These are phyloP conservation scores for Hyphopichia burtonii DNA, from an alignment of 1,139 yeast genomes.

Conservation along the genomic window DNA sequence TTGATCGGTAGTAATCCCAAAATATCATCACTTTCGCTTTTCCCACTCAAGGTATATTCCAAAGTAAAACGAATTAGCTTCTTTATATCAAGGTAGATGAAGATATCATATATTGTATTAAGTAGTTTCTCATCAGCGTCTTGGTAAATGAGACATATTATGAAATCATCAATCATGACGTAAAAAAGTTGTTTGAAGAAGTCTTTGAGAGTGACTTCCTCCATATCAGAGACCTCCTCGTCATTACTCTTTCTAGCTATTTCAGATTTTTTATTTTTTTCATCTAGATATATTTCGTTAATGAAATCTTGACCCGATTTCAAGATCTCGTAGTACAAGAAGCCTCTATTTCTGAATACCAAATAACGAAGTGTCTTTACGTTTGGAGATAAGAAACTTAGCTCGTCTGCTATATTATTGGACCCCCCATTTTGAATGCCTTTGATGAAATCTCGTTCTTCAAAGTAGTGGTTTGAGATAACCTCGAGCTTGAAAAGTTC, in stretches of 20 bases:
- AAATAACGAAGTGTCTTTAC: constrained; percentile 72
- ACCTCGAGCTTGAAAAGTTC: constrained; percentile 69
- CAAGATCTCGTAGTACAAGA: constrained; percentile 58
- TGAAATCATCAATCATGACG: constrained; percentile 53
- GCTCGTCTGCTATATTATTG: constrained; percentile 38
- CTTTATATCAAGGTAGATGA: constrained; percentile 43
- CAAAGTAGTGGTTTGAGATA: constrained; percentile 49
- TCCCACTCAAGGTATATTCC: constrained; percentile 59
- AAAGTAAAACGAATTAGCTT: constrained; percentile 60
- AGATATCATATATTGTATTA: constrained; percentile 47
- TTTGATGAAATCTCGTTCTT: constrained; percentile 37
- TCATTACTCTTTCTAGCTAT: constrained; percentile 5
- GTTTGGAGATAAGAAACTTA: constrained; percentile 59
- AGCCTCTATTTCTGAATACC: constrained; percentile 79
- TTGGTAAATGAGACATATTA: constrained; percentile 54
- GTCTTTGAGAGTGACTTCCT: constrained; percentile 15
- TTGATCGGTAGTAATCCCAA: constrained; percentile 36
- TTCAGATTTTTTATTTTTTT: constrained; percentile 2
- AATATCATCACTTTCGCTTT: constrained; percentile 46
- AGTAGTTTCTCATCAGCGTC: constrained; percentile 62
- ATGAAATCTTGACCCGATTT: constrained; percentile 8
- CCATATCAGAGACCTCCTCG: constrained; percentile 1
- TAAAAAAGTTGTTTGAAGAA: constrained; percentile 27
- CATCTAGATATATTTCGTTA: constrained; percentile 11
- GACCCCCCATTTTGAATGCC: constrained; percentile 43